These are phyloP conservation scores for Populus hybrid DNA, from an alignment of 441 rosid genomes.

Conservation along the genomic window DNA sequence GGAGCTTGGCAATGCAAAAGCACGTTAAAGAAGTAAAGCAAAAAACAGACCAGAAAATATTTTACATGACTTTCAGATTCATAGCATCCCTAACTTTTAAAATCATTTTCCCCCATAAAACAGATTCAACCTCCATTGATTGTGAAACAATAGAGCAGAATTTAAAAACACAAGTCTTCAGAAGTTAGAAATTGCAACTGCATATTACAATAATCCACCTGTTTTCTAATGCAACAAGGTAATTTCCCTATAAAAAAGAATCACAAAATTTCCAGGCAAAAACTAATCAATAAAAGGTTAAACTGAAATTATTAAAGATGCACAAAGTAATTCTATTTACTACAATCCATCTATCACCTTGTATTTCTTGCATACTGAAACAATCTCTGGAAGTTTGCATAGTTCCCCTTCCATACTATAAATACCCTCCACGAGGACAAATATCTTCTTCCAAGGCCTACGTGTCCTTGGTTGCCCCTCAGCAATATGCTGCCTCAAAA, in stretches of 20 bases:
- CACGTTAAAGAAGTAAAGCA: background rate
- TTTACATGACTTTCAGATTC: background rate
- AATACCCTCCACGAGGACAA: constrained; percentile 81
- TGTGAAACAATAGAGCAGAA: background rate
- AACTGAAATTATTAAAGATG: background rate
- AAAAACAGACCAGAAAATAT: background rate
- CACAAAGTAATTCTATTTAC: background rate
- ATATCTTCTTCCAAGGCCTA: constrained; percentile 92
- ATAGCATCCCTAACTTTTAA: background rate
- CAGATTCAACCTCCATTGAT: background rate
- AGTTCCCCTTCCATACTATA: constrained; percentile 94
- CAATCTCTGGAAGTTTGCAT: constrained; percentile 77
- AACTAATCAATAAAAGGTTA: background rate
- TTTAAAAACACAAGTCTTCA: background rate
- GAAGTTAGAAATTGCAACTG: background rate
- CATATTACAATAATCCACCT: background rate
- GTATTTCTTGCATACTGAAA: constrained; percentile 79
- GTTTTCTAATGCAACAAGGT: background rate
- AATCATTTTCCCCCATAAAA: background rate
- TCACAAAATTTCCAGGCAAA: constrained; percentile 3
- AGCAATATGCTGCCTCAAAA: constrained; percentile 84
- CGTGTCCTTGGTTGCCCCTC: constrained; percentile 91
- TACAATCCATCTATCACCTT: constrained; percentile 46
- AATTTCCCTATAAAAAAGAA: background rate
- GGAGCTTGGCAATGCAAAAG: background rate